Conservation (phyloP, 257 asterid species). For the Nicotiana sylvestris region DNA sequence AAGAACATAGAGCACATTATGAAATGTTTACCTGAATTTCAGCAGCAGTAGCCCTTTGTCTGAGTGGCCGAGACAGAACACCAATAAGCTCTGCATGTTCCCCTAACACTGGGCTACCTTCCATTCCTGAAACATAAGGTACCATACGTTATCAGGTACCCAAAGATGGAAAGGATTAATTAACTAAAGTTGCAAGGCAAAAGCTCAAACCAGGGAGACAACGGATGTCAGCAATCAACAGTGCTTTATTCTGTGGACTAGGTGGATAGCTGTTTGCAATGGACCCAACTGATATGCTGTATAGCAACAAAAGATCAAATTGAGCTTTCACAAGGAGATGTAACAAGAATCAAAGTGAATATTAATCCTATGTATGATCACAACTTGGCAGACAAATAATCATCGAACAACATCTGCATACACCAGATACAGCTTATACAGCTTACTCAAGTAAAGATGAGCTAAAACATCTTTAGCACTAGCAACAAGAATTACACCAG, state of each 20-base stretch:
- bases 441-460: background rate
- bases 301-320: slow-evolving; percentile 8
- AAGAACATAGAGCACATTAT: background rate
- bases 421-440: background rate
- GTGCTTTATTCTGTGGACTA: slow-evolving; percentile 46
- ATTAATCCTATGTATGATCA: slow-evolving; percentile 5
- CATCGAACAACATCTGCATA: background rate
- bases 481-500: slow-evolving; percentile 11
- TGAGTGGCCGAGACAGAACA: slow-evolving; percentile 70
- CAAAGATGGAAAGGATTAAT: slow-evolving; percentile 10
- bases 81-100: slow-evolving; percentile 73
- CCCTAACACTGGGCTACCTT: slow-evolving; percentile 91
- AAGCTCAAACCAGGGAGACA: slow-evolving; percentile 89
- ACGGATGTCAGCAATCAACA: slow-evolving; percentile 91
- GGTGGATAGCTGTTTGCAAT: slow-evolving; percentile 84
- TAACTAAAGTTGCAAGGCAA: slow-evolving; percentile 23
- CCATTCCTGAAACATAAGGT: slow-evolving; percentile 75
- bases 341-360: background rate
- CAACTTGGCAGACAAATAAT: background rate
- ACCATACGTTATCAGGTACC: slow-evolving; percentile 24
- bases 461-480: slow-evolving; percentile 10
- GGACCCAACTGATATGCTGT: slow-evolving; percentile 89
- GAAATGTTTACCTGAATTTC: slow-evolving; percentile 74
- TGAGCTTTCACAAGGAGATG: slow-evolving; percentile 7
- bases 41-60: slow-evolving; percentile 82